These are phyloP conservation scores for Rhexocercosporidium sp. DNA, from an alignment of 2,329 filamentous ascomycete species.

Conservation along the genomic window DNA sequence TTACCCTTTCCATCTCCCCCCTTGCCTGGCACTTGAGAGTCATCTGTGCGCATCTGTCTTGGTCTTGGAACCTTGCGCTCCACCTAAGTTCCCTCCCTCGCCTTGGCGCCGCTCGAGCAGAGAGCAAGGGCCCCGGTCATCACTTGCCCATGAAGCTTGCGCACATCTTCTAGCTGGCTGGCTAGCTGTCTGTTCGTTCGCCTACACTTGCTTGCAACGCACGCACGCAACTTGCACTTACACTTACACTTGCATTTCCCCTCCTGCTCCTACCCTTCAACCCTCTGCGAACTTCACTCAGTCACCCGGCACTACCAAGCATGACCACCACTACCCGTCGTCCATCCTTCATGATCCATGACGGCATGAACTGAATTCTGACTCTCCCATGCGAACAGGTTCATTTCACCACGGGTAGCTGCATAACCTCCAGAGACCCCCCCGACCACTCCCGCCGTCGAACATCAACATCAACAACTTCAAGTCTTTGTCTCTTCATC, in stretches of 20 bases:
- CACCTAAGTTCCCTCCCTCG: too few species aligned
- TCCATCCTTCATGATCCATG: conserved; percentile 21
- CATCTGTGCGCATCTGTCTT: conserved; percentile 36
- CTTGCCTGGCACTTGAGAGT: conserved; percentile 36
- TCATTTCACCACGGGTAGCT: conserved; percentile 39
- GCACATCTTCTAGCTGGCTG: conserved; percentile 4
- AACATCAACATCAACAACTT: conserved; percentile 39
- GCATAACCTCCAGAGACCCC: conserved; percentile 40
- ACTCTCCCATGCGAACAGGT: conserved; percentile 40
- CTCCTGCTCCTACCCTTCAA: conserved; percentile 16
- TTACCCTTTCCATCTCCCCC: conserved; percentile 23
- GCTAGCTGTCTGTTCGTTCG: not conserved
- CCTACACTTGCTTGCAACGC: conserved; percentile 18
- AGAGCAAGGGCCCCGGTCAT: conserved; percentile 19
- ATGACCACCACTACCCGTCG: conserved; percentile 22
- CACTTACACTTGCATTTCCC: not conserved
- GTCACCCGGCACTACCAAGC: conserved; percentile 35
- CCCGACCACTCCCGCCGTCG: conserved; percentile 30
- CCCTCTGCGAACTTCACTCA: conserved; percentile 6
- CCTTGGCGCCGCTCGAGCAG: conserved; percentile 12
- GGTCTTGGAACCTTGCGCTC: conserved; percentile 13
- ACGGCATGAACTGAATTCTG: conserved; percentile 36
- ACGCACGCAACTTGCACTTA: too few species aligned
- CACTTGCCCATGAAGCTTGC: conserved; percentile 14
- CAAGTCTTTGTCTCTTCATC: conserved; percentile 37